Evolutionary conservation across 2,329 filamentous ascomycete species (phyloP), one percentile per base, ranked within the genome.

Genomic region (Claviceps purpurea): DNA sequence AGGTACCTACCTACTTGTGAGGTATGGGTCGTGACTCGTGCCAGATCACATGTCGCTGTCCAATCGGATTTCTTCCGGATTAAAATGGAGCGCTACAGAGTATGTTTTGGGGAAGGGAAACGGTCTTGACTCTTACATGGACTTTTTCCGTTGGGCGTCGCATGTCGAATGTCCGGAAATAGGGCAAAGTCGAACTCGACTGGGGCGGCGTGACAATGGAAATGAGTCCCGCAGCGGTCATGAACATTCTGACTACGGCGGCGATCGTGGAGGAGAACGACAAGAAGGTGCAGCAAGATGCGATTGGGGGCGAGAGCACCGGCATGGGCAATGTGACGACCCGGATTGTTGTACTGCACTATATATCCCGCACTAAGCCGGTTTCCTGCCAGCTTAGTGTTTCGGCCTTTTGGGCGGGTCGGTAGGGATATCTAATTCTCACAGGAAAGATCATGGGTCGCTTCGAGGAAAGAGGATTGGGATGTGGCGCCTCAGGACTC

Each of bases 401-500:
- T 22, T 3, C 4, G 22, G 22, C 22, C 4, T 22, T 22, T 22
- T 22, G 22, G 4, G 22, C 22, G 22, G 22, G 4, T 22, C 22
- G 22, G 22, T 22, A 22, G 22, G 22, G 22, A 22, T 4, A 22
- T 22, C 3, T 3, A 3, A 22, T 22, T 22, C 22, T 22, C 22
- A 4, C 22, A 22, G 22, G 22, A 47, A 75, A 77, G 60, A 74
- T 84, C 54, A 76, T 78, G 70, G 79, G 78, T 47, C 77, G 78
- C 55, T 83, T 82, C 40, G 77, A 80, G 48, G 76, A 78, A 78
- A 58, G 71, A 76, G 52, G 76, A 79, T 34, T 81, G 77, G 77
- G 65, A 71, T 14, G 73, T 69, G 45, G 61, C 64, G 30, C 61
- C 64, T 0, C 64, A 68, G 43, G 67, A 70, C 64, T 0, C 64